These are phyloP conservation scores for Whalleya microplaca DNA, from an alignment of 2,329 filamentous ascomycete species.

Conservation along the genomic window DNA sequence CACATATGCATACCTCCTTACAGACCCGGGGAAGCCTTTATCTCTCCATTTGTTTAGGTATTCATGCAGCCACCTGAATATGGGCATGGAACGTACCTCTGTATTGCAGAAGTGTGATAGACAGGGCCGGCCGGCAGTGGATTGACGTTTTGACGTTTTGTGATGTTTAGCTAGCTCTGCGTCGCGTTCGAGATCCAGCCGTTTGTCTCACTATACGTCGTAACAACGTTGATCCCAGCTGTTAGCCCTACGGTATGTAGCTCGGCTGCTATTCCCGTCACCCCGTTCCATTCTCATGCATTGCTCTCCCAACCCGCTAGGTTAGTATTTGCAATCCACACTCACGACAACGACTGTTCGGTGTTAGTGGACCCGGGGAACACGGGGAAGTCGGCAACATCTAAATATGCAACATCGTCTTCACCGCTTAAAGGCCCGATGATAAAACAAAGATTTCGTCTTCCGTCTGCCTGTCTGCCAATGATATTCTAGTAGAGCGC, in stretches of 20 bases:
- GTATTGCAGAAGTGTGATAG: background rate
- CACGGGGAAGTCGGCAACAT: slow-evolving; percentile 17
- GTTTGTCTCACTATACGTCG: too few species aligned
- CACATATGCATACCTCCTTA: background rate
- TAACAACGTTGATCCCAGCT: too few species aligned
- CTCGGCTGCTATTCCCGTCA: slow-evolving; percentile 20
- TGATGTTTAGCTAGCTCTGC: too few species aligned
- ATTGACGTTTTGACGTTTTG: too few species aligned
- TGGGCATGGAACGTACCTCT: background rate
- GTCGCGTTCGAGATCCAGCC: too few species aligned
- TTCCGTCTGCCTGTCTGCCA: background rate
- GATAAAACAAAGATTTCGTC: slow-evolving; percentile 1
- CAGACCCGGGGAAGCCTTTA: background rate
- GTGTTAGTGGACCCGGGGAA: slow-evolving; percentile 27
- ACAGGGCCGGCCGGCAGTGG: too few species aligned
- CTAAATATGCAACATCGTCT: slow-evolving; percentile 5
- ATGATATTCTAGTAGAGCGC: background rate
- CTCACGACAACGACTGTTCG: slow-evolving; percentile 11
- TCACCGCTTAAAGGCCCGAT: slow-evolving; percentile 25
- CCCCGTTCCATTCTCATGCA: slow-evolving; percentile 15
- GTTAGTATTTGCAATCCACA: slow-evolving; percentile 2
- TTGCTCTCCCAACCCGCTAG: background rate
- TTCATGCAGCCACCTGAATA: background rate
- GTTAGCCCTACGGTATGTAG: background rate
- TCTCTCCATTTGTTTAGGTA: too few species aligned